These are phyloP conservation scores for Penicillium desertorum DNA, from an alignment of 495 filamentous ascomycete genomes.

Conservation along the genomic window DNA sequence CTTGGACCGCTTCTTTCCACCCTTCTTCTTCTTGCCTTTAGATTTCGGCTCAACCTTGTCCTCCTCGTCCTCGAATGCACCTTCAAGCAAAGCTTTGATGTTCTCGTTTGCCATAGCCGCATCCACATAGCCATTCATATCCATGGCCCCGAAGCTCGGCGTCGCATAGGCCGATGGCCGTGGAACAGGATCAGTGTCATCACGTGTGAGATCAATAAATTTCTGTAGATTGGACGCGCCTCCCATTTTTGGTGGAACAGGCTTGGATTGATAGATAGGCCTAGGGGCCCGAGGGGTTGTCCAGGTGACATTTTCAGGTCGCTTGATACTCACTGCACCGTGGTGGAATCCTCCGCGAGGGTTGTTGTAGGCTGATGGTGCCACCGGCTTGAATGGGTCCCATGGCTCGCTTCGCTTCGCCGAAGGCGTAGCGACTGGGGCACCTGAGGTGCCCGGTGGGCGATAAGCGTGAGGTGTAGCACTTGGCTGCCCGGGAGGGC, in stretches of 20 bases:
- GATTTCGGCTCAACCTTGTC: conserved; percentile 54
- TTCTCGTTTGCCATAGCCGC: conserved; percentile 74
- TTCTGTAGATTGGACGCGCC: conserved; percentile 38
- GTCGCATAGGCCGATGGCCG: neutral
- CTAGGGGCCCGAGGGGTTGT: conserved; percentile 40
- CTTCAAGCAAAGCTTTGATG: conserved; percentile 83
- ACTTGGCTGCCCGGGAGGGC: conserved; percentile 17
- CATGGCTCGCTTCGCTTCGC: conserved; percentile 34
- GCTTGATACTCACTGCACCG: conserved; percentile 44
- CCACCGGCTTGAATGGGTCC: conserved; percentile 47
- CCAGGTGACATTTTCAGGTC: conserved; percentile 45
- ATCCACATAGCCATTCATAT: conserved; percentile 72
- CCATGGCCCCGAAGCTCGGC: conserved; percentile 44
- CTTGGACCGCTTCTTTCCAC: conserved; percentile 46
- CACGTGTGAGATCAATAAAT: conserved; percentile 48
- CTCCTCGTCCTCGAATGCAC: conserved; percentile 81
- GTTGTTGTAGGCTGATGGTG: conserved; percentile 44
- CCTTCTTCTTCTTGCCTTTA: conserved; percentile 52
- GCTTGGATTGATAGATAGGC: conserved; percentile 47
- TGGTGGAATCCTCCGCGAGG: conserved; percentile 28
- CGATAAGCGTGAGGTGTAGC: conserved; percentile 22
- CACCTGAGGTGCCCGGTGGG: conserved; percentile 20
- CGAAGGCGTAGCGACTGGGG: conserved; percentile 20
- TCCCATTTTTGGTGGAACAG: conserved; percentile 33
- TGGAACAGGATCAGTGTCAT: conserved; percentile 23